Evolutionary conservation across 192 early-diverging fungal species (phyloP), one percentile per base, ranked within the genome.

Genomic region (Linnemannia hyalina): DNA sequence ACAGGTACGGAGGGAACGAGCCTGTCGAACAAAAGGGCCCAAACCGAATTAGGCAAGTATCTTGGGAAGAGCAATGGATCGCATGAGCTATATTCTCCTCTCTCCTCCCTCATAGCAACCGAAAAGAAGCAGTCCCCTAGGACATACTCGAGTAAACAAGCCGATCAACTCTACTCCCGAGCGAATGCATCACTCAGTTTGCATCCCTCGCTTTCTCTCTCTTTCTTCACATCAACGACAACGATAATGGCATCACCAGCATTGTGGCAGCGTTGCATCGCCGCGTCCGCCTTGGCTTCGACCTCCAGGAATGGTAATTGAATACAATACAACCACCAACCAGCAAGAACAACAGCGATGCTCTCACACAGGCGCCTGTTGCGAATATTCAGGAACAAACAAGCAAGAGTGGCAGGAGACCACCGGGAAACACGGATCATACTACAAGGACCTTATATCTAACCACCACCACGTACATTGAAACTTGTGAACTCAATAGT

Each of bases 201-300:
- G 35, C 49, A 49, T 77, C n/a, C 38, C 38, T 49, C 44, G 49
- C 47, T 72, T 60, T 71, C 49, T 57, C 47, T 40, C 69, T 68
- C 63, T 73, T 29, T 54, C 71, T 32, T 57, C 68, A 20, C 63
- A 16, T 60, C 42, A 40, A 74, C n/a, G 44, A 42, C 38, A 52
- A 16, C 72, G 57, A 52, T 47, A 73, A 83, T 85, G 82, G 82
- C 82, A 60, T 85, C 82, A 76, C 70, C 77, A 80, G 82, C 73
- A 68, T 80, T 85, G 82, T 85, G 82, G 82, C 77, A 85, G 77
- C 77, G 82, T 36, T 85, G 77, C 82, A 42, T 85, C 60, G 49
- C 82, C 32, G 77, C 73, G 47, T 75, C 82, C 32, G 74, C 74
- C 20, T 75, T 73, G 82, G 60, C 71, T 7, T 80, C 75, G 11